Conservation (phyloP, 768 basidiomycete species). For the Ramaria sp. region DNA sequence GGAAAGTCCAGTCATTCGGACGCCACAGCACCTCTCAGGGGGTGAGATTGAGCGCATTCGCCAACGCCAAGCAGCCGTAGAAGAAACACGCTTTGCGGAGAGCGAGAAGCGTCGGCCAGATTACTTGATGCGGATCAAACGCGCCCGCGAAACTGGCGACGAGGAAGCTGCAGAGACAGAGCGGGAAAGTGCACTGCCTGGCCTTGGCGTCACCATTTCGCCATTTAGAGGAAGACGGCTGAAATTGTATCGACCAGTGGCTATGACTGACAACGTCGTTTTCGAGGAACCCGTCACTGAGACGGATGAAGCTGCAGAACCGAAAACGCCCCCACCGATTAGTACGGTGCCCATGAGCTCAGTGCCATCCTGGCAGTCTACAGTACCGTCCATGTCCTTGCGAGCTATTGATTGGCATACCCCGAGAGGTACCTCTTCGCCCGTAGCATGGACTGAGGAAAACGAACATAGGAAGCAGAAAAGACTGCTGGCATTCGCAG, state of each 20-base stretch:
- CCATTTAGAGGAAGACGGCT: slow-evolving; percentile 64
- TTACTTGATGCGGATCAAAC: slow-evolving; percentile 38
- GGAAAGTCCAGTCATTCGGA: not conserved
- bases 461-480: slow-evolving; percentile 57
- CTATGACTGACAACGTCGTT: not conserved
- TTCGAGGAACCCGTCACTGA: not conserved
- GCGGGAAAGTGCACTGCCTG: slow-evolving; percentile 3
- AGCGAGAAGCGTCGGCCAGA: slow-evolving; percentile 56
- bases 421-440: not conserved
- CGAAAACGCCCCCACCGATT: not conserved
- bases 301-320: not conserved
- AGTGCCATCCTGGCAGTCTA: not conserved
- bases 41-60: slow-evolving; percentile 4
- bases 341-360: not conserved
- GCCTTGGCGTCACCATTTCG: slow-evolving; percentile 57
- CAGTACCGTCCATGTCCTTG: not conserved
- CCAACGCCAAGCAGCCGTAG: not conserved
- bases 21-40: not conserved
- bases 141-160: slow-evolving; percentile 16
- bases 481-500: slow-evolving; percentile 56
- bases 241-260: slow-evolving; percentile 51
- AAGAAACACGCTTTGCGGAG: not conserved
- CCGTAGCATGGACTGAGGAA: slow-evolving; percentile 25
- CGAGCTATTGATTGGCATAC: slow-evolving; percentile 8
- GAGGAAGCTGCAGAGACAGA: slow-evolving; percentile 15